phyloP scores from a whole-genome alignment of 2,329 filamentous ascomycete genomes.

The Pyrenophora teres region DNA sequence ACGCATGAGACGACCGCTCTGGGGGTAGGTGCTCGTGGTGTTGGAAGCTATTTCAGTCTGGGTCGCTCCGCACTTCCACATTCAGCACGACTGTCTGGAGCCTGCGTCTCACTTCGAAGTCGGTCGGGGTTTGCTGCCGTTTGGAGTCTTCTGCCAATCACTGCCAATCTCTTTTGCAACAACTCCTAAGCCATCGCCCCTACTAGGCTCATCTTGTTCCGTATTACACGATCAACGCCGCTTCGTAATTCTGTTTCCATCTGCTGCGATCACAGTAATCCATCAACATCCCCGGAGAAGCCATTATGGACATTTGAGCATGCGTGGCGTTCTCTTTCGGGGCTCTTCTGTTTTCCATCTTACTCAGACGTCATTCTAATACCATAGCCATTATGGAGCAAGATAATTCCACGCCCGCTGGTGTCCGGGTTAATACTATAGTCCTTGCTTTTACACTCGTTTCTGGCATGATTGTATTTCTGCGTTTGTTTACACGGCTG shows the following conservation, averaged over 20 bases:
- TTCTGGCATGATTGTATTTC: slow-evolving; percentile 35
- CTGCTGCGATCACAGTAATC: neutral
- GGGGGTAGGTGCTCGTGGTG: slow-evolving; percentile 22
- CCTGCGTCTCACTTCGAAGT: slow-evolving; percentile 14
- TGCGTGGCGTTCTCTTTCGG: neutral
- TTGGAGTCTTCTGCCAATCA: slow-evolving; percentile 3
- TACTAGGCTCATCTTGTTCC: neutral
- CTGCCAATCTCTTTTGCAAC: slow-evolving; percentile 1
- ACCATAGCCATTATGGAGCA: slow-evolving; percentile 5
- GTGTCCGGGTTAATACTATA: slow-evolving; percentile 38
- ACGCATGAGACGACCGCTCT: slow-evolving; percentile 27
- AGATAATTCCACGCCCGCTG: slow-evolving; percentile 32
- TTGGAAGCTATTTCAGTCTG: slow-evolving; percentile 13
- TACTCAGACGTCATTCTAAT: neutral
- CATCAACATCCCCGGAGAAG: neutral
- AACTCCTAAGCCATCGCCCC: neutral
- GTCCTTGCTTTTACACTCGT: slow-evolving; percentile 40
- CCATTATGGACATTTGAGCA: slow-evolving; percentile 3
- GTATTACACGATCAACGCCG: neutral
- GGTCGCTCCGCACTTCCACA: slow-evolving; percentile 20
- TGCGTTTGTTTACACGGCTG: slow-evolving; percentile 39
- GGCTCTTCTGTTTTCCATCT: slow-evolving; percentile 12
- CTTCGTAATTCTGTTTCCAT: slow-evolving; percentile 1
- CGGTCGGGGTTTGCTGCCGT: slow-evolving; percentile 2
- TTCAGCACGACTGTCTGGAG: slow-evolving; percentile 23